These are phyloP conservation scores for Stipa capillata DNA, from an alignment of 176 grass and related monocot species.

Conservation along the genomic window DNA sequence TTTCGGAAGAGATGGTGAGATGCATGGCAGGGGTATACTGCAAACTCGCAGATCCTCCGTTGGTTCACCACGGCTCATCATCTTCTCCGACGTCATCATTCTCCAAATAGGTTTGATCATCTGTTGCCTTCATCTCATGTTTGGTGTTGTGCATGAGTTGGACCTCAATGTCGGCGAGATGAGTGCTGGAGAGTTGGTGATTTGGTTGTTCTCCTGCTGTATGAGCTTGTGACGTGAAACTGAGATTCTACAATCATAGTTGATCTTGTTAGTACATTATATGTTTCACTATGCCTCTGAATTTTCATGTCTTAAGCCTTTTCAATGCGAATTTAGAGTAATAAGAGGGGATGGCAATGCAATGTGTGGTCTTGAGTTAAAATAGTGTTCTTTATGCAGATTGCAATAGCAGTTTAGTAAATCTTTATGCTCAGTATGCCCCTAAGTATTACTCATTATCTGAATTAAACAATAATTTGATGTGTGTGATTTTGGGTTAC, in stretches of 20 bases:
- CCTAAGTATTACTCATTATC: not conserved
- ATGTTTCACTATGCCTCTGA: not conserved
- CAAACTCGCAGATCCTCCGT: no score
- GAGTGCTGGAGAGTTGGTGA: not conserved
- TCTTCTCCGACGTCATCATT: no score
- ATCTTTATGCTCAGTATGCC: not conserved
- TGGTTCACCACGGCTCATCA: no score
- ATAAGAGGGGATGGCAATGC: not conserved
- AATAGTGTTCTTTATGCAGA: no score
- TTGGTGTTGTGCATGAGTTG: not conserved
- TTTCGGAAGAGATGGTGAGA: no score
- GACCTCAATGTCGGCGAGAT: not conserved
- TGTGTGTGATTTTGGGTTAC: not conserved
- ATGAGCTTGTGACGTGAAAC: not conserved
- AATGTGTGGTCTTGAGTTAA: not conserved
- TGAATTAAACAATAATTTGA: no score
- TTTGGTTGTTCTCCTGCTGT: not conserved
- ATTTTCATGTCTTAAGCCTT: not conserved
- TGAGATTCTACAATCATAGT: not conserved
- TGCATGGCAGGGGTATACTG: no score
- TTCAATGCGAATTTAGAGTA: no score
- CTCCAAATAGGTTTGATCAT: constrained; percentile 3
- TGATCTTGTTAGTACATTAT: not conserved
- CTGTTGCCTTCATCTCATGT: not conserved
- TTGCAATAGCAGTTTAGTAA: no score